Evolutionary conservation across 345 rosid species (phyloP).

Genomic region (Xanthoceras sorbifolium): DNA sequence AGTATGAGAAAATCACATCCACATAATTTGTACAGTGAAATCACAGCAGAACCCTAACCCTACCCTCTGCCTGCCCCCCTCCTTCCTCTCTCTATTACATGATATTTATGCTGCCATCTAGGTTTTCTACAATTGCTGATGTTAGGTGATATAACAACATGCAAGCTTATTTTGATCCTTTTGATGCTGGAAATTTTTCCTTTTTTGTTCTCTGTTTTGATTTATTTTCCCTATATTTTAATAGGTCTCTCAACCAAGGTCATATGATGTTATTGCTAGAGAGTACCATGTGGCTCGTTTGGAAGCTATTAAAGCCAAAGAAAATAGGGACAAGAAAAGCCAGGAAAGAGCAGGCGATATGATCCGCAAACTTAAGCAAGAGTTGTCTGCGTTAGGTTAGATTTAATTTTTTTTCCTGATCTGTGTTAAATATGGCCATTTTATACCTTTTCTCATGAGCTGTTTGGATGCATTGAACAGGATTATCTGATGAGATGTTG

Average conservation of each 20-base stretch:
- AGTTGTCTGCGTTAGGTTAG: slow-evolving; percentile 78
- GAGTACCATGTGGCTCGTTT: slow-evolving; percentile 69
- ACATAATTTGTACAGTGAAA: too few relatives aligned
- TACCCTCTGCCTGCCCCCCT: too few relatives aligned
- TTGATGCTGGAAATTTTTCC: not conserved
- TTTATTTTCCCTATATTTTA: slow-evolving; percentile 13
- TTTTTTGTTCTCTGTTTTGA: slow-evolving; percentile 12
- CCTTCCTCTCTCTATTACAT: not conserved
- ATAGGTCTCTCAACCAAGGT: slow-evolving; percentile 61
- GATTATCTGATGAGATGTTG: slow-evolving; percentile 67
- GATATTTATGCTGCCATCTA: not conserved
- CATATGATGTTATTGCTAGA: slow-evolving; percentile 62
- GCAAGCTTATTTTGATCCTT: not conserved
- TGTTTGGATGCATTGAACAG: slow-evolving; percentile 51
- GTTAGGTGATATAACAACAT: not conserved
- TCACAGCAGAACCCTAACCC: too few relatives aligned
- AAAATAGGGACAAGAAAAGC: slow-evolving; percentile 60
- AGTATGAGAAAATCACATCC: not conserved
- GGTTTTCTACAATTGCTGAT: not conserved
- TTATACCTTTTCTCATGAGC: slow-evolving; percentile 29
- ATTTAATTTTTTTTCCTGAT: slow-evolving; percentile 27
- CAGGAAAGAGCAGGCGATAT: slow-evolving; percentile 69
- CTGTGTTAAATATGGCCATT: slow-evolving; percentile 21
- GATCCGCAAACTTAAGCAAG: slow-evolving; percentile 85
- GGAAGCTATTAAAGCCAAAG: slow-evolving; percentile 83